Base-by-base conservation (phyloP, 352 stramenopile genomes). In the Sclerospora graminicola region DNA sequence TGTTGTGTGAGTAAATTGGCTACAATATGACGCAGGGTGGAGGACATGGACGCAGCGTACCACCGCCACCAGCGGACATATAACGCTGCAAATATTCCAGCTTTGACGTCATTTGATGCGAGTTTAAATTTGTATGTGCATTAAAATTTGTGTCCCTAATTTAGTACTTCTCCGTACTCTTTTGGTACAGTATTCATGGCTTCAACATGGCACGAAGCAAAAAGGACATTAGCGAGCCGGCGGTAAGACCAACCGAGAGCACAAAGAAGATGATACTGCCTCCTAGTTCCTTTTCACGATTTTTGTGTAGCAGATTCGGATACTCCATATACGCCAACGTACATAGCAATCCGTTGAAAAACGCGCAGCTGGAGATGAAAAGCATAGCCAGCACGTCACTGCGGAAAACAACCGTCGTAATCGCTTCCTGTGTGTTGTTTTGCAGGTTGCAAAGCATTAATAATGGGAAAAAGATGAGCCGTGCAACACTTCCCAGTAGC, bases 241-340 rank as follows among this genome's bases (percentile, higher is more conserved):
- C 62, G 2, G 66, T 85, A 41, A 89, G 65, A 9, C 80, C 80
- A 6, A 85, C 49, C 3, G 74, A 86, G 13, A 92, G 55, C 37
- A 84, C 64, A 37, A 89, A 87, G 55, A 89, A 88, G 72, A 92
- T 87, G 55, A 88, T 55, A 20, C 69, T 84, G 28, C 80, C 73
- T 28, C 73, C 69, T 14, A 87, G 34, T 40, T 87, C 74, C 38
- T 89, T 89, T 34, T 84, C 80, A 24, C 57, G 57, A 46, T 66
- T 80, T 23, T 57, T 66, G 21, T 41, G 51, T 15, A 86, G 65
- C 19, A 77, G 28, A 24, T 63, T 46, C 16, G 80, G 70, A 51
- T 85, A 88, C 51, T 86, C 57, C 80, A 92, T 92, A 36, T 89
- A 65, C 21, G 77, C 68, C 29, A 88, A 41, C 24, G 77, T 88